Conservation (phyloP, 2,329 filamentous ascomycete species). For the Hymenoscyphus salicellus region DNA sequence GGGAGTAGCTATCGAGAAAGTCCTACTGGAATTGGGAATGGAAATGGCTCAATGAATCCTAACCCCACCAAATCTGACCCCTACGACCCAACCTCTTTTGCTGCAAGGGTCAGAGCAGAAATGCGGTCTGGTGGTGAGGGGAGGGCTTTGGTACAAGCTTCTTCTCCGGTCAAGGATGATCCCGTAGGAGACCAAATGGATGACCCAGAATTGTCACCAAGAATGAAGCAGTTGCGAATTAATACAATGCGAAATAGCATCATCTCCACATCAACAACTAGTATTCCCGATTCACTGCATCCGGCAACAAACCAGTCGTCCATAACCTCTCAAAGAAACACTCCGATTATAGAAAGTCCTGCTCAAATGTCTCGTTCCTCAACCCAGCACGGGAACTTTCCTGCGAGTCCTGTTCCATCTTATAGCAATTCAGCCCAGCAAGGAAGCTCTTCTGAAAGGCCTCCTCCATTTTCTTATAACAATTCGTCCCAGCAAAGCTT, state of each 20-base stretch:
- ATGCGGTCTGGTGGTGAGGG: constrained; percentile 58
- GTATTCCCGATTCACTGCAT: constrained; percentile 17
- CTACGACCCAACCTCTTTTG: constrained; percentile 26
- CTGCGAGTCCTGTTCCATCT: background rate
- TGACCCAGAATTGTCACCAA: constrained; percentile 18
- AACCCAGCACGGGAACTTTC: background rate
- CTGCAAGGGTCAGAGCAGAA: constrained; percentile 50
- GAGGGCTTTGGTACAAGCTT: constrained; percentile 49
- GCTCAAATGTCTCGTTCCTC: constrained; percentile 13
- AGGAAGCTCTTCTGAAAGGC: background rate
- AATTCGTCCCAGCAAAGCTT: background rate
- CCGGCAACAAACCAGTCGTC: constrained; percentile 18
- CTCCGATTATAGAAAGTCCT: constrained; percentile 16
- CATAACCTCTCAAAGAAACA: constrained; percentile 9
- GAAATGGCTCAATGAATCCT: constrained; percentile 6
- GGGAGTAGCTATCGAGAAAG: background rate
- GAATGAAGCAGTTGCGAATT: constrained; percentile 27
- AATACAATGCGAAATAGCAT: constrained; percentile 32
- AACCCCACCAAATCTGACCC: constrained; percentile 6
- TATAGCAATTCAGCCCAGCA: background rate
- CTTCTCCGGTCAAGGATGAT: constrained; percentile 18
- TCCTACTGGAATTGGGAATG: background rate
- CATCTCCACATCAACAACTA: constrained; percentile 17
- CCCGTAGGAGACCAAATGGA: constrained; percentile 1
- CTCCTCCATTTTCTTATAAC: constrained; percentile 2